These are phyloP conservation scores for Paulownia fortunei DNA, from an alignment of 257 asterid genomes.

Conservation along the genomic window DNA sequence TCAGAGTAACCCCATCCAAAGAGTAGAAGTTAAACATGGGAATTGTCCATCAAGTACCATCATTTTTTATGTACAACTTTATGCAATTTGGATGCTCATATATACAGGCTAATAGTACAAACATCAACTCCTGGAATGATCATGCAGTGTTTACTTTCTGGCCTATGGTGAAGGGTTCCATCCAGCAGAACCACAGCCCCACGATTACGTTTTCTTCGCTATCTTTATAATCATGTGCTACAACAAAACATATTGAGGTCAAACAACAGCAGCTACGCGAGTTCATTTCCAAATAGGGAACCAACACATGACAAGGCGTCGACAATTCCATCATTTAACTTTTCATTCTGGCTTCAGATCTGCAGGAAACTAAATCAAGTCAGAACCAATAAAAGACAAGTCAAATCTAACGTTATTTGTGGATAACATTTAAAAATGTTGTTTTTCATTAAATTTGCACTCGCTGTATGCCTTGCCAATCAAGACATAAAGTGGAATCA, in stretches of 20 bases:
- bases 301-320: neutral
- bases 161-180: neutral
- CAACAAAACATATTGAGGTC: neutral
- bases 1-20: neutral
- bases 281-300: neutral
- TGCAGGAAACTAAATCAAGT: neutral
- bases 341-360: neutral
- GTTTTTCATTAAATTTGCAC: neutral
- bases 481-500: neutral
- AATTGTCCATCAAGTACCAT: neutral
- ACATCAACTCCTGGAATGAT: neutral
- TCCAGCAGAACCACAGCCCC: too few species aligned
- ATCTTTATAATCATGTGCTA: slow-evolving; percentile 9
- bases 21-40: neutral
- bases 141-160: neutral
- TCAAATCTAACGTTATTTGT: neutral
- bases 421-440: too few species aligned
- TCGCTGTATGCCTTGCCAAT: neutral
- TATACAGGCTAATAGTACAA: slow-evolving; percentile 13
- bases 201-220: neutral
- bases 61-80: neutral
- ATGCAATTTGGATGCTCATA: neutral
- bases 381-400: neutral
- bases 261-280: neutral
- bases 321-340: neutral